Conservation (phyloP, 768 basidiomycete genomes). For the Russula olivacea region DNA sequence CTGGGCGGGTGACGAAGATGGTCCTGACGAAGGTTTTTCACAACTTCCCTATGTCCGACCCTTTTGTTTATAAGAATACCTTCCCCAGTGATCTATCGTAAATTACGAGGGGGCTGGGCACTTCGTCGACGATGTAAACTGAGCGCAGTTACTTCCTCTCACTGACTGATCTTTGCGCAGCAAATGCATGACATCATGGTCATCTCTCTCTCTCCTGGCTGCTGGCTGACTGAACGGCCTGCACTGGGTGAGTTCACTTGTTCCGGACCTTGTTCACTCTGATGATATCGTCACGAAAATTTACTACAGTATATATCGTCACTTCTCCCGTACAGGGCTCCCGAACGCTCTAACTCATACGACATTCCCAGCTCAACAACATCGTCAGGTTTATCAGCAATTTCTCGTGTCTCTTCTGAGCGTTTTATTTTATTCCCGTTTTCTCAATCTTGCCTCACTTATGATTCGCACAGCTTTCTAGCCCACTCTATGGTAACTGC, state of each 20-base stretch:
- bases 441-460: background rate
- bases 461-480: conserved; percentile 40
- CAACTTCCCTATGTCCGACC: background rate
- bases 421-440: background rate
- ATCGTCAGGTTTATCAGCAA: conserved; percentile 58
- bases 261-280: background rate
- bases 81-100: conserved; percentile 69
- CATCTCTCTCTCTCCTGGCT: conserved; percentile 54
- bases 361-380: conserved; percentile 38
- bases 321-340: background rate
- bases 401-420: conserved; percentile 49
- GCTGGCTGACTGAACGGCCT: conserved; percentile 54
- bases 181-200: conserved; percentile 42
- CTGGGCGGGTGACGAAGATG: conserved; percentile 75
- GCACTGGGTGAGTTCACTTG: conserved; percentile 34
- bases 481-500: conserved; percentile 55
- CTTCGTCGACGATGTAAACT: conserved; percentile 69
- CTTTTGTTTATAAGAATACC: background rate
- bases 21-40: conserved; percentile 46
- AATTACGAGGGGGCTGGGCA: conserved; percentile 73
- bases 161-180: conserved; percentile 28
- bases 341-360: background rate
- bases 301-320: conserved; percentile 35
- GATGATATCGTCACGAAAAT: conserved; percentile 27
- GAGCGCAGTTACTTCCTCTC: background rate